These are phyloP conservation scores for Xylariaceae sp. DNA, from an alignment of 2,329 filamentous ascomycete genomes.

Conservation along the genomic window DNA sequence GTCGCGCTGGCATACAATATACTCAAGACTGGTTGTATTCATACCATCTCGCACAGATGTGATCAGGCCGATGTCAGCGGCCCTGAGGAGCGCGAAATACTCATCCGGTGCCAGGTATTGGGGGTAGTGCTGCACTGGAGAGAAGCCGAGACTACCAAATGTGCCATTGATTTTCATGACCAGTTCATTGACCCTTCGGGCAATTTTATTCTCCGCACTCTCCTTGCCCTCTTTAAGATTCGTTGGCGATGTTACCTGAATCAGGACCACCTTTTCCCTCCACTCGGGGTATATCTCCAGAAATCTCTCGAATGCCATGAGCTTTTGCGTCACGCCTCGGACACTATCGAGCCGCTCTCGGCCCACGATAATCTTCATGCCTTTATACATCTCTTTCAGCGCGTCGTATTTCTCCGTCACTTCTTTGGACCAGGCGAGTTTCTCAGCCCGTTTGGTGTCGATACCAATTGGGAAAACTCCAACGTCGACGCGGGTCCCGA, in stretches of 20 bases:
- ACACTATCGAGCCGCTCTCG: constrained; percentile 91
- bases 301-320: constrained; percentile 91
- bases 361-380: constrained; percentile 91
- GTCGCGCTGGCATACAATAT: constrained; percentile 85
- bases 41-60: constrained; percentile 95
- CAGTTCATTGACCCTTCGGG: constrained; percentile 83
- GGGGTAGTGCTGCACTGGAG: constrained; percentile 89
- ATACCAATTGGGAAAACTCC: constrained; percentile 95
- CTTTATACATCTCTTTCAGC: constrained; percentile 72
- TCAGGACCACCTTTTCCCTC: constrained; percentile 85
- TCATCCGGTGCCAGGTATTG: constrained; percentile 87
- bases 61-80: constrained; percentile 87
- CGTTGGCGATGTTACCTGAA: constrained; percentile 89
- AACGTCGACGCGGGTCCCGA: constrained; percentile 81
- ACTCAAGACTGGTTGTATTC: constrained; percentile 96
- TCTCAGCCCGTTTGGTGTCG: constrained; percentile 73
- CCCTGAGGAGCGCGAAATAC: constrained; percentile 88
- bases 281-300: constrained; percentile 86
- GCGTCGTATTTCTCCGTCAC: constrained; percentile 67
- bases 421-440: constrained; percentile 63
- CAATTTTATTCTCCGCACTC: constrained; percentile 71
- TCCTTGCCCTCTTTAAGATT: constrained; percentile 73
- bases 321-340: constrained; percentile 88
- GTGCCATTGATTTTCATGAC: constrained; percentile 87
- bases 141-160: constrained; percentile 82